These are phyloP conservation scores for Artemisia annua DNA, from an alignment of 129 eudicot genomes.

Conservation along the genomic window DNA sequence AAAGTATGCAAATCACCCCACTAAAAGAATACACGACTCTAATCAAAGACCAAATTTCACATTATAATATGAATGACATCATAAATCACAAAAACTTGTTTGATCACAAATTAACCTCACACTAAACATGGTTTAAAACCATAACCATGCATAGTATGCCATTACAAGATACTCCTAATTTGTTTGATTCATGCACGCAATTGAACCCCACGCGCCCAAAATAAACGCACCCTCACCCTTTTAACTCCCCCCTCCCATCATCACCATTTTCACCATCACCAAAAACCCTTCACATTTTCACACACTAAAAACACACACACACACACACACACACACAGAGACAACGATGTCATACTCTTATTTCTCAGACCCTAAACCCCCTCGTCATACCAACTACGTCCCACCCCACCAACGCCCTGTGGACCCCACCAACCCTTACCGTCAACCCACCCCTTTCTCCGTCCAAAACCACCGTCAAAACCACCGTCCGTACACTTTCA, in stretches of 20 bases:
- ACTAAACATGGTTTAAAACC: no score
- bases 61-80: no score
- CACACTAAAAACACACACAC: neutral
- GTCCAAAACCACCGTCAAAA: neutral
- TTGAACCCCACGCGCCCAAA: constrained; percentile 15
- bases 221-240: neutral
- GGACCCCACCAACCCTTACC: no score
- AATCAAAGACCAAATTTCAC: no score
- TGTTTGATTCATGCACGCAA: neutral
- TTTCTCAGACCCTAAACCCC: constrained; percentile 25
- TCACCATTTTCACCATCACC: neutral
- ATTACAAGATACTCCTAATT: neutral
- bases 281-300: constrained; percentile 7
- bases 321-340: neutral
- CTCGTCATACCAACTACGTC: constrained; percentile 29
- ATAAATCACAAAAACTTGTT: no score
- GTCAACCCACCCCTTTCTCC: neutral
- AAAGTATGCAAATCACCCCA: no score
- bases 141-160: neutral
- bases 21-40: no score
- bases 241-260: neutral
- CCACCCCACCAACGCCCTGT: constrained; percentile 38
- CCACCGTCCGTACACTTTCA: neutral
- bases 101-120: no score
- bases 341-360: constrained; percentile 13